These are phyloP conservation scores for Xylaria digitata DNA, from an alignment of 2,329 filamentous ascomycete genomes.

Conservation along the genomic window DNA sequence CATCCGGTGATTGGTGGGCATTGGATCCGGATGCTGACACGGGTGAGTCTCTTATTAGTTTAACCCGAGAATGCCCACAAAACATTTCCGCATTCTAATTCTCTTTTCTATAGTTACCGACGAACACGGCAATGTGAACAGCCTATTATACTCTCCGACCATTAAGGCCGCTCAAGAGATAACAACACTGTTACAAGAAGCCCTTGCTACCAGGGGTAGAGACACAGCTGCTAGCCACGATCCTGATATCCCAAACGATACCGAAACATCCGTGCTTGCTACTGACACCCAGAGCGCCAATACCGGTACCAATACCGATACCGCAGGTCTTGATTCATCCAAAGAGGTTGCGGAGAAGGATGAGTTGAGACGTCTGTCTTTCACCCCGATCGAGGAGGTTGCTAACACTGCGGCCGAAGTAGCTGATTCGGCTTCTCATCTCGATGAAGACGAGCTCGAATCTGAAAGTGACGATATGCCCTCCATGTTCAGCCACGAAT, in stretches of 20 bases:
- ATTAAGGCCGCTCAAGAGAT: slow-evolving; percentile 35
- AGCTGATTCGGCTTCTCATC: slow-evolving; percentile 50
- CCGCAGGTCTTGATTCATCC: slow-evolving; percentile 49
- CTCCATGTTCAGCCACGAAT: slow-evolving; percentile 48
- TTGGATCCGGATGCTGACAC: slow-evolving; percentile 71
- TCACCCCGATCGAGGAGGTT: slow-evolving; percentile 56
- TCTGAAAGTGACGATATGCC: slow-evolving; percentile 31
- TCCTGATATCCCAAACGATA: slow-evolving; percentile 38
- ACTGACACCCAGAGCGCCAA: slow-evolving; percentile 48
- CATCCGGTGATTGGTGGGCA: slow-evolving; percentile 75
- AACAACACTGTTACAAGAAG: slow-evolving; percentile 31
- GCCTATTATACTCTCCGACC: slow-evolving; percentile 54
- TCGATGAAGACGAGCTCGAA: slow-evolving; percentile 48
- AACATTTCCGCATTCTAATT: neutral
- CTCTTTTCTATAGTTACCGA: slow-evolving; percentile 52
- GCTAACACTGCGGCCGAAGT: slow-evolving; percentile 54
- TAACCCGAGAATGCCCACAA: neutral
- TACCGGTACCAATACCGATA: slow-evolving; percentile 46
- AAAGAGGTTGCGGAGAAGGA: slow-evolving; percentile 50
- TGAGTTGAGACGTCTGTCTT: slow-evolving; percentile 51
- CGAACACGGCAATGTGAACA: slow-evolving; percentile 61
- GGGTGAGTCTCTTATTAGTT: slow-evolving; percentile 55
- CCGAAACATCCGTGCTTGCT: slow-evolving; percentile 47
- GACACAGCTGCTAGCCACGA: slow-evolving; percentile 3
- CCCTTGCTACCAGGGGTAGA: slow-evolving; percentile 35